Base-by-base conservation (phyloP, 2,329 filamentous ascomycete genomes). In the Thelonectria olida region DNA sequence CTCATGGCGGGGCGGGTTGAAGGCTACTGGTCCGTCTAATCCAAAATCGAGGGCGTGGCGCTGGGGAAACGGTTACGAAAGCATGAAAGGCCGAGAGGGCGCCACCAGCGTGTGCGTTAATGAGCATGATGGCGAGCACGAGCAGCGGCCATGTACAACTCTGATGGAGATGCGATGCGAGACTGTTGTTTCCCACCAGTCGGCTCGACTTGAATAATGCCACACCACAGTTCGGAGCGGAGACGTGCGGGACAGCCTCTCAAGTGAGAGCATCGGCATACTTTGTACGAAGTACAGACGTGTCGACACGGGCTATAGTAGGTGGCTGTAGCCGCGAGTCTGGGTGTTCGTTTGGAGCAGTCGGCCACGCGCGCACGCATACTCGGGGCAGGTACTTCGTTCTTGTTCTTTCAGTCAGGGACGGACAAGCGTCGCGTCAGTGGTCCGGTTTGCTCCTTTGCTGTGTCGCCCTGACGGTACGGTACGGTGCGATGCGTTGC, bases 11-110 rank as follows among this genome's bases (percentile, higher is more conserved):
- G 53, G 49, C 36, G 31, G 47, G 52, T 49, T 63, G 62, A 54
- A 55, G 61, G 58, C 52, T 36, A 61, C 51, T 54, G 56, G 49
- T 60, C 66, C 67, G 61, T 70, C 60, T 60, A 63, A 71, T 69
- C 66, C 65, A 66, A 58, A 66, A 58, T 58, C 54, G 67, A 67
- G 59, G 65, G 61, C 47, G 60, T 69, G 61, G 54, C 57, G 60
- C 44, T 66, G 58, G 53, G 56, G 62, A 60, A 67, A 65, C 64
- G 62, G 56, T 63, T 67, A 64, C 65, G 61, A 66, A 56, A 60
- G 55, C 59, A 58, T 62, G 54, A 63, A 67, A 64, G 62, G 54
- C 61, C 63, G 66, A 63, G 56, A 50, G 56, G 60, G 52, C 51
- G 51, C 47, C 57, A 58, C 56, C 53, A 61, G 28, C 47, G 51